Base-by-base conservation (phyloP, 306 rosid genomes). In the Rosa multiflora region DNA sequence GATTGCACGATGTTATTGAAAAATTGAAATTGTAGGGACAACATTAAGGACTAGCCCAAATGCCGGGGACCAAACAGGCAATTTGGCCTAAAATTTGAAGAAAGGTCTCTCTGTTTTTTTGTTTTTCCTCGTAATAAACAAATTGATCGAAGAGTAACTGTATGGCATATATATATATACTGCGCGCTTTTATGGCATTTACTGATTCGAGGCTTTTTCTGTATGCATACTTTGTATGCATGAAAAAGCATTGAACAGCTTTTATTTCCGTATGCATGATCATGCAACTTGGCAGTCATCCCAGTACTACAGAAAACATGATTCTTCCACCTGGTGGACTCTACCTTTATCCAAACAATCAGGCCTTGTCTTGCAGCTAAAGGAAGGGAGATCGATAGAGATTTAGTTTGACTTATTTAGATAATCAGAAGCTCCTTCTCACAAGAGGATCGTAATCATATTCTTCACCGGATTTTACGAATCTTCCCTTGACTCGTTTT, bases 401-500 rank as follows among this genome's bases (percentile, higher is more conserved):
- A 32, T 8, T 81, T 82, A 77, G 52, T 58, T 15, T 67, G 59
- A n/a, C 26, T 56, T 26, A 26, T 6, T 78, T 59, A 73, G 48
- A 67, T 67, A 72, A 78, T 86, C 78, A 89, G 81, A 70, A 44
- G 79, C 80, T 84, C 48, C 78, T 80, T 42, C 77, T 63, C 85
- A 66, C 75, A 39, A 68, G 87, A 83, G 97, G 94, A 77, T 94
- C 97, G 61, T 85, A 85, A 74, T 92, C 97, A 83, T 87, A 92
- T 74, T 76, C 97, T 86, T 91, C 97, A 39, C 92, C 94, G 58
- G 92, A 90, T 85, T 91, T 89, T 76, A 91, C 97, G 81, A 94
- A 89, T 85, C 98, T 85, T 61, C 98, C 98, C 82, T 94, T 92
- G 69, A 92, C 93, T 8, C 97, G 93, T 84, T 90, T 94, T 80